Base-by-base conservation (phyloP, 257 asterid genomes). In the Apocynum venetum region DNA sequence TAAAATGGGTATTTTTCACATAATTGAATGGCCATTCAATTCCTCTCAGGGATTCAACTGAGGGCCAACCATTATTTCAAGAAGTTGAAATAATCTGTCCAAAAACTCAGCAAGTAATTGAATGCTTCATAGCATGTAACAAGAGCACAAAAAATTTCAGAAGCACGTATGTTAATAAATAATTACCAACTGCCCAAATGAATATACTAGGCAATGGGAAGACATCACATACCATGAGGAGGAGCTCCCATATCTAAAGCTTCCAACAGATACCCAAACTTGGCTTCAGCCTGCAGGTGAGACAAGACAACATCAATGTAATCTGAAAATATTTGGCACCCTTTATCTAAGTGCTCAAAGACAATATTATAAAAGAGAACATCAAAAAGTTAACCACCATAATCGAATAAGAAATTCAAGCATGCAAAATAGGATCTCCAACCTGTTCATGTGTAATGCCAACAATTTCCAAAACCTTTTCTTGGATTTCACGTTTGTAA, bases 231-330 rank as follows among this genome's bases (percentile, higher is more conserved):
- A 95, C 99, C 99, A 73, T 96, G 99, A 41, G 99, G 99, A 83
- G 98, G 98, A 82, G 98, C 99, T 80, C 98, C 98, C 97, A 91
- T 86, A 88, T 93, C 98, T 78, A 96, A 84, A 83, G 99, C 99
- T 88, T 93, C 99, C 90, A 96, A 82, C 56, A 96, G 94, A 85
- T 96, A 93, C 59, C 98, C 97, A 84, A 96, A 96, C 87, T 96
- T 93, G 1, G 90, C 92, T 74, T 95, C 97, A 78, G 98, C 98
- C 98, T 95, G 89, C 86, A 75, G 9, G 20, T 20, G 43, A 77
- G 74, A 59, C 14, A 72, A 31, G 48, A 67, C 4, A 15, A 12
- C n/a, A 46, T 15, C 51, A 68, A 17, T 8, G 53, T 68, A 6
- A 67, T 43, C 0, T 19, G 0, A 43, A 43, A 68, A 20, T 43